Conservation (phyloP, 2,329 filamentous ascomycete species). For the Aotearoamyces nothofagi region DNA sequence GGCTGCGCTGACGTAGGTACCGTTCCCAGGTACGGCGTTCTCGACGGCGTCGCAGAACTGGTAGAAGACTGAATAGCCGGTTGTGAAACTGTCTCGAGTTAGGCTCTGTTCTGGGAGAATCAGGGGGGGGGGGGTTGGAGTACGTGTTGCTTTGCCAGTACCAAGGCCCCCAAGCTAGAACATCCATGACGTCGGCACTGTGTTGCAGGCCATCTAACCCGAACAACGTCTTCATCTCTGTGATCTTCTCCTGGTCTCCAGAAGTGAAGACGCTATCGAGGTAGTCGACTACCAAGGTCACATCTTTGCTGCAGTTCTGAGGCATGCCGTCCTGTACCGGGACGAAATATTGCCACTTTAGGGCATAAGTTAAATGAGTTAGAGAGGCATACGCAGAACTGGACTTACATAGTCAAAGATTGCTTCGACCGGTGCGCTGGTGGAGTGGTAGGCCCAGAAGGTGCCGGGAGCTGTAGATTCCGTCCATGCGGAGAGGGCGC, state of each 20-base stretch:
- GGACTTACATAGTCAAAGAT: constrained; percentile 34
- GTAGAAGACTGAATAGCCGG: constrained; percentile 29
- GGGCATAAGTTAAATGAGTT: constrained; percentile 1
- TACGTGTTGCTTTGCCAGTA: constrained; percentile 40
- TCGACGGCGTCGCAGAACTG: constrained; percentile 26
- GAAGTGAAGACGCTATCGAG: constrained; percentile 32
- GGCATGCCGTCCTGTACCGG: constrained; percentile 43
- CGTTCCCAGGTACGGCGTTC: constrained; percentile 20
- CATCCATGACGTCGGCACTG: constrained; percentile 24
- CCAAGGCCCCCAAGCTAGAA: constrained; percentile 39
- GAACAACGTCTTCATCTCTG: constrained; percentile 33
- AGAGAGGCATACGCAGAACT: not conserved
- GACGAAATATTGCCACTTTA: constrained; percentile 38
- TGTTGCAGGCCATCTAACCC: constrained; percentile 31
- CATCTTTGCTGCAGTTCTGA: constrained; percentile 38
- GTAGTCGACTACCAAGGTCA: constrained; percentile 33
- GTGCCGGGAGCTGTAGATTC: constrained; percentile 35
- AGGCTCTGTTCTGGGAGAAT: too few species aligned
- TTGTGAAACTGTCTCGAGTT: constrained; percentile 31
- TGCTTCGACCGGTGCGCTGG: constrained; percentile 37
- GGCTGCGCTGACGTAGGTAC: constrained; percentile 18
- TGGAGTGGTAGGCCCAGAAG: constrained; percentile 44
- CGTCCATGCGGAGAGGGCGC: constrained; percentile 39
- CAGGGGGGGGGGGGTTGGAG: too few species aligned
- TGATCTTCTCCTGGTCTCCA: constrained; percentile 25